Evolutionary conservation across 2,329 filamentous ascomycete species (phyloP), one percentile per base, ranked within the genome.

Genomic region (Clonostachys byssicola): DNA sequence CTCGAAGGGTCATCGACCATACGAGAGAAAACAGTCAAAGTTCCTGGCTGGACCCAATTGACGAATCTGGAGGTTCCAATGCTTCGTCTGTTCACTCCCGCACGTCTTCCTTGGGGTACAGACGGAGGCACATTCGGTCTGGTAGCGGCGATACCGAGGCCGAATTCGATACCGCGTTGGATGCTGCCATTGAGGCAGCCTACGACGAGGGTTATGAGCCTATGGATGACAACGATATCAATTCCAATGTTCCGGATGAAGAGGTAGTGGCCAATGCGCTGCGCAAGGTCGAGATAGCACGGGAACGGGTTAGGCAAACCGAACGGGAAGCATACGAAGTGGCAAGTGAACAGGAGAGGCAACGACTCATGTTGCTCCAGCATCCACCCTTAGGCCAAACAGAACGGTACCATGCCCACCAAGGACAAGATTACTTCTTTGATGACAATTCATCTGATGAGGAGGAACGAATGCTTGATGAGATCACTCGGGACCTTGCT

Each of bases 111-210:
- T 68, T 85, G 49, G 78, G 83, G 40, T 68, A 88, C 43, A 77
- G 81, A 51, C 78, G 86, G 52, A 89, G 86, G 58, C 85, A 88
- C 53, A 80, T 89, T 46, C 81, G 86, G 43, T 75, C 75, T 35
- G 62, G 77, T 4, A 92, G 88, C 53, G 84, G 83, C 41, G 83
- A 79, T 33, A 94, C 89, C 0, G 89, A 95, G 62, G 86, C 89
- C 7, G 92, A 96, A 60, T 96, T 97, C 54, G 92, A 96, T 66
- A 91, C 90, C 9, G 94, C 94, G 5, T 75, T 97, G 40, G 92
- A 97, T 68, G 92, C 92, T 20, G 94, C 94, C 13, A 92, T 97
- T 9, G 94, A 97, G 65, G 92, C 92, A 44, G 94, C 92, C 6
- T 99, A 97, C 63, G 88, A 96, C 62, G 91, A 96, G 52, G 89